Conservation (phyloP, 2,329 filamentous ascomycete species). For the Tolypocladium tundrense region DNA sequence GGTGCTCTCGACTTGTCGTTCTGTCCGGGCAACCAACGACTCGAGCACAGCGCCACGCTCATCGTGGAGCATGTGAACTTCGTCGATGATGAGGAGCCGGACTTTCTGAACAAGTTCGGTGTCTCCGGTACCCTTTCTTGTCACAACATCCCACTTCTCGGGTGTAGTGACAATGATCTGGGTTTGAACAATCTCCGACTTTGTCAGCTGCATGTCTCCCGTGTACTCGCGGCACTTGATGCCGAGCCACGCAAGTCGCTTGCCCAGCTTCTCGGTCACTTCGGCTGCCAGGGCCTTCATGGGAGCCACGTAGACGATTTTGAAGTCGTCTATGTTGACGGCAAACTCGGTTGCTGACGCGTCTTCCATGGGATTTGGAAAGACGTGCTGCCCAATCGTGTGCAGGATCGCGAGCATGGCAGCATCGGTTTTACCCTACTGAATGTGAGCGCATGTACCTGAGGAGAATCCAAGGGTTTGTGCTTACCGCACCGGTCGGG, state of each 20-base stretch:
- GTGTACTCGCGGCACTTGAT: constrained; percentile 89
- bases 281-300: constrained; percentile 98
- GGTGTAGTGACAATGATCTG: constrained; percentile 98
- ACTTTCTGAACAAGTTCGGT: constrained; percentile 98
- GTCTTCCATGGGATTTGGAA: constrained; percentile 69
- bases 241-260: constrained; percentile 85
- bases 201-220: constrained; percentile 97
- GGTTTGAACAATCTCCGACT: constrained; percentile 87
- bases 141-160: constrained; percentile 99
- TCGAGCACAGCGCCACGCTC: constrained; percentile 94
- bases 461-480: neutral
- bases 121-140: constrained; percentile 91
- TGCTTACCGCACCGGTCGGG: constrained; percentile 76
- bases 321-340: constrained; percentile 82
- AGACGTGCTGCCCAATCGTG: constrained; percentile 74
- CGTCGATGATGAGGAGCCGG: constrained; percentile 89
- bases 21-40: constrained; percentile 86
- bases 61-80: constrained; percentile 99
- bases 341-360: constrained; percentile 66
- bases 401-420: constrained; percentile 95
- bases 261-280: constrained; percentile 88
- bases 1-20: constrained; percentile 94
- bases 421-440: constrained; percentile 85
- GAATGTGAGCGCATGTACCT: neutral
- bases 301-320: constrained; percentile 95